Percentiles rank a stretch among this genome's conserved stretches.
phyloP scores from a whole-genome alignment of 2,329 filamentous ascomycete genomes.

The Fusarium poae region DNA sequence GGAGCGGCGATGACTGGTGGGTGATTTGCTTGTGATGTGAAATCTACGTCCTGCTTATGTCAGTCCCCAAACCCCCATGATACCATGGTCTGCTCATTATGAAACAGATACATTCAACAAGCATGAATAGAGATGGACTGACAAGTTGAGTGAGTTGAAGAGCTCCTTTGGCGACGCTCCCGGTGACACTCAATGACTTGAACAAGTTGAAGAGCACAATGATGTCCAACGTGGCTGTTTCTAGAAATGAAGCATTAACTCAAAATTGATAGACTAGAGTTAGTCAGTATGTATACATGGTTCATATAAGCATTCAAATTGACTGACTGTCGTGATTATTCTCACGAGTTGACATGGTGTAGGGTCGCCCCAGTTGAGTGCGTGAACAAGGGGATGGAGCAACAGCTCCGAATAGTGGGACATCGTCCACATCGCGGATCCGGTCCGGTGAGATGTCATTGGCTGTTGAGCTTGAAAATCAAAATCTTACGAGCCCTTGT shows the following conservation, averaged over 20 bases:
- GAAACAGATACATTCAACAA: too few species aligned
- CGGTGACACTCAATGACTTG: not conserved
- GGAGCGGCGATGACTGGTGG: not conserved
- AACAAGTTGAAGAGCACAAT: not conserved
- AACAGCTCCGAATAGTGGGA: not conserved
- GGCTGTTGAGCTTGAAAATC: not conserved
- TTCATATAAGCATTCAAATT: not conserved
- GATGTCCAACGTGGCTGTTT: not conserved
- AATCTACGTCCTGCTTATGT: not conserved
- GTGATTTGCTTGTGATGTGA: not conserved
- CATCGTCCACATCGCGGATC: not conserved
- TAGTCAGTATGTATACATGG: too few species aligned
- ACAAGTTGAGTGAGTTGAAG: not conserved
- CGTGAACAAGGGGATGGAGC: not conserved
- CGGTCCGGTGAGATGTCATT: not conserved
- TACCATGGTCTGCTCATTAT: accelerated
- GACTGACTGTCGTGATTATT: not conserved
- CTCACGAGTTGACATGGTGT: not conserved
- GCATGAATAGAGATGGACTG: not conserved
- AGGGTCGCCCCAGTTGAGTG: too few species aligned
- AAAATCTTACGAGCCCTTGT: not conserved
- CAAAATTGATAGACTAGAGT: too few species aligned
- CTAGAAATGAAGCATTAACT: too few species aligned
- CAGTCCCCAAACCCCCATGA: not conserved
- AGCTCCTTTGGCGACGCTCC: not conserved